These are phyloP conservation scores for Clonostachys sp. DNA, from an alignment of 2,329 filamentous ascomycete species.

Conservation along the genomic window DNA sequence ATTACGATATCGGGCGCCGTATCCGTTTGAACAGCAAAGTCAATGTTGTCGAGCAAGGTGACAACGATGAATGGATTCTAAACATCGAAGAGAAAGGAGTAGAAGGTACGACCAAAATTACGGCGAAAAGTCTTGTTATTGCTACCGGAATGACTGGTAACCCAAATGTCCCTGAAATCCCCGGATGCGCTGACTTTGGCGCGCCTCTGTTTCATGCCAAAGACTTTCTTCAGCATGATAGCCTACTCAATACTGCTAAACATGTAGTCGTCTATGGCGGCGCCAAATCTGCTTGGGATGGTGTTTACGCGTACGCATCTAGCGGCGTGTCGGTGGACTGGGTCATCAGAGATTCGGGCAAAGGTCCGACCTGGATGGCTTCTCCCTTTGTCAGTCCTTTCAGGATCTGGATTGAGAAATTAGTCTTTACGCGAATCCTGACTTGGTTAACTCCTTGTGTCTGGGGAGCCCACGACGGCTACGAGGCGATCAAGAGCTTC, in stretches of 20 bases:
- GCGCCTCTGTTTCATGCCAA: conserved; percentile 35
- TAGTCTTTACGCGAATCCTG: conserved; percentile 47
- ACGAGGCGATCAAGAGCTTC: conserved; percentile 34
- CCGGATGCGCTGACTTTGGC: conserved; percentile 25
- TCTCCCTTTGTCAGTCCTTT: conserved; percentile 56
- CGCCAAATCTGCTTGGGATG: conserved; percentile 54
- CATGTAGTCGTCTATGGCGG: conserved; percentile 46
- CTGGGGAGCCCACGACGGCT: conserved; percentile 55
- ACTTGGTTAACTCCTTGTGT: conserved; percentile 65
- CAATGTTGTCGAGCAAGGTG: conserved; percentile 22
- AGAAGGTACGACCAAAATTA: neutral
- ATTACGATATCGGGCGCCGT: conserved; percentile 32
- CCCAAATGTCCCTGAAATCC: conserved; percentile 32
- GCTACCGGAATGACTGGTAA: conserved; percentile 42
- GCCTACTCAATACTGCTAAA: conserved; percentile 23
- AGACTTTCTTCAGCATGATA: conserved; percentile 29
- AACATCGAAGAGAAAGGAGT: neutral
- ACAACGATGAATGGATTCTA: conserved; percentile 8
- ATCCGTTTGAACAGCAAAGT: conserved; percentile 34
- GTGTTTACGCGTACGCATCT: conserved; percentile 47
- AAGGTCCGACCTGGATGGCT: conserved; percentile 50
- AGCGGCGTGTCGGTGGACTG: conserved; percentile 42
- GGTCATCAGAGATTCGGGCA: conserved; percentile 37
- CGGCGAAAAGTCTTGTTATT: conserved; percentile 33
- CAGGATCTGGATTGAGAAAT: conserved; percentile 54